Percentiles rank a stretch among this genome's conserved stretches.
These are phyloP conservation scores for Pseudogymnoascus sp. DNA, from an alignment of 2,329 filamentous ascomycete genomes.

Conservation along the genomic window DNA sequence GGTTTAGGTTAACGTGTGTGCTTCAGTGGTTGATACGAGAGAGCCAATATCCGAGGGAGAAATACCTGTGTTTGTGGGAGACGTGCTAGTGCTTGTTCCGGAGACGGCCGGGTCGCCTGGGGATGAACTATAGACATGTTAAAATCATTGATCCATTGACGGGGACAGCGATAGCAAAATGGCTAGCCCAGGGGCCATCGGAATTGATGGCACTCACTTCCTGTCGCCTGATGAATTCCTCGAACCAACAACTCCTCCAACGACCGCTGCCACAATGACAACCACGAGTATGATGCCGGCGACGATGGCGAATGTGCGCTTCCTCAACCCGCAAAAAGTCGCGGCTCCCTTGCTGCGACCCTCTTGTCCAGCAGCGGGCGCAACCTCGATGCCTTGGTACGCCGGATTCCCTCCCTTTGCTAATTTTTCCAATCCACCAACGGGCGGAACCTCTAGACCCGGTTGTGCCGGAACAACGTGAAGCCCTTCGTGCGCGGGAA, in stretches of 20 bases:
- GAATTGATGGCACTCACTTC: background rate
- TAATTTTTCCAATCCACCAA: background rate
- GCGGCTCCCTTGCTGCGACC: background rate
- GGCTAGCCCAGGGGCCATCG: background rate
- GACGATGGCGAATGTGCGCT: background rate
- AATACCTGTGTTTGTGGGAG: slow-evolving; percentile 1
- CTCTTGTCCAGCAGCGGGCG: background rate
- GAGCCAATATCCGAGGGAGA: background rate
- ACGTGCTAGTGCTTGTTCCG: background rate
- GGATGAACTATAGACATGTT: background rate
- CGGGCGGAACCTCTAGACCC: background rate
- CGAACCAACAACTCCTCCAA: background rate
- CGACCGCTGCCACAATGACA: background rate
- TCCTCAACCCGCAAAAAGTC: background rate
- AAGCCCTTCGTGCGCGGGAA: background rate
- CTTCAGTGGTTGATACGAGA: background rate
- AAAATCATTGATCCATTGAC: background rate
- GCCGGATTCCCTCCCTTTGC: background rate
- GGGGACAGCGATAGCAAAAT: background rate
- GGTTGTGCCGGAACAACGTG: background rate
- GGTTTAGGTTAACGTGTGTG: background rate
- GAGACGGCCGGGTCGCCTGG: background rate
- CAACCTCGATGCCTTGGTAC: background rate
- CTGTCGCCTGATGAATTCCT: background rate
- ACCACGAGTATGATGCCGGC: background rate